A percentile compares a stretch with the other conserved stretches of the same genome.
phyloP scores from a whole-genome alignment of 2,329 filamentous ascomycete species.

The Microdochium trichocladiopsis region DNA sequence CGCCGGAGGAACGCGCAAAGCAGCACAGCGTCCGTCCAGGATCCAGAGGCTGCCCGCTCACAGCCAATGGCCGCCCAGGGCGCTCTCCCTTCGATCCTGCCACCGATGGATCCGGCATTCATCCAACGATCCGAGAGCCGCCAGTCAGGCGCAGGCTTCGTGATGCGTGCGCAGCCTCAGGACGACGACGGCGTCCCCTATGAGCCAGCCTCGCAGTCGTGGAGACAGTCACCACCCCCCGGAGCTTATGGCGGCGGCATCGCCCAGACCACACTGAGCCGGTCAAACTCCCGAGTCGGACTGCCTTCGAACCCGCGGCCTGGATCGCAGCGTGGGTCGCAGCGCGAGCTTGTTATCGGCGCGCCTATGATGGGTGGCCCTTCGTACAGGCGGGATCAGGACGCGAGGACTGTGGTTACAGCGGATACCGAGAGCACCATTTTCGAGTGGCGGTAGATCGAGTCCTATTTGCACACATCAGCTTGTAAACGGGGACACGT shows the following conservation, averaged over 20 bases:
- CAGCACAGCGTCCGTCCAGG: conserved; percentile 6
- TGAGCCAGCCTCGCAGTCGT: conserved; percentile 11
- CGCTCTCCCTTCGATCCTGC: conserved; percentile 4
- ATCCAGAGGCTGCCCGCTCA: conserved; percentile 8
- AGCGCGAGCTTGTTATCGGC: neutral
- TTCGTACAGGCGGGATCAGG: conserved; percentile 1
- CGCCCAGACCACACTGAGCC: neutral
- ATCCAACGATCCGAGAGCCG: neutral
- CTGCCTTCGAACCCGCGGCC: conserved; percentile 5
- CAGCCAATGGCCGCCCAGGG: conserved; percentile 7
- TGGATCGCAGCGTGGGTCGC: conserved; percentile 1
- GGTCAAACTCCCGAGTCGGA: neutral
- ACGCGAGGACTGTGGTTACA: conserved; percentile 6
- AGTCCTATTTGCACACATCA: neutral
- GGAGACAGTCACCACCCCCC: conserved; percentile 10
- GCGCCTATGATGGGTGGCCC: neutral
- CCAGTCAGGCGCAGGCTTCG: conserved; percentile 7
- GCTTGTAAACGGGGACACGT: no score
- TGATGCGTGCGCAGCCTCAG: conserved; percentile 13
- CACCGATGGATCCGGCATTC: conserved; percentile 4
- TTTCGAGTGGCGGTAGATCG: conserved; percentile 10
- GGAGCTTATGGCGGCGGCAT: neutral
- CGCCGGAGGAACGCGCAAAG: conserved; percentile 3
- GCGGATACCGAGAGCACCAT: conserved; percentile 10
- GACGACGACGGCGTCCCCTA: conserved; percentile 7